These are phyloP conservation scores for Oryza meyeriana DNA, from an alignment of 176 grass and related monocot species.

Conservation along the genomic window DNA sequence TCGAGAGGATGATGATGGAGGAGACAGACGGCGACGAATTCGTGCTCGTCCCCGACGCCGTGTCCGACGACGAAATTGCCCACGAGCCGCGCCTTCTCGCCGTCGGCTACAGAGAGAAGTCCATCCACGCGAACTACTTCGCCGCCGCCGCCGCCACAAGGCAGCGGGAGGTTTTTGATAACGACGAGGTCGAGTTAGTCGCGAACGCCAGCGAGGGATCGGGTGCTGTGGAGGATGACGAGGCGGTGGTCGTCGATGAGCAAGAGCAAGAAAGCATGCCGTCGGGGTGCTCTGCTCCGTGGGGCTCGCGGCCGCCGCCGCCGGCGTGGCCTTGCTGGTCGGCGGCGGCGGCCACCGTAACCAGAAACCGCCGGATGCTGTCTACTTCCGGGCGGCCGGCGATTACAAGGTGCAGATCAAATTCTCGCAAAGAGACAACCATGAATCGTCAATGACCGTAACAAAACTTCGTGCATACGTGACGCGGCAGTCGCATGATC, in stretches of 20 bases:
- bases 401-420: background rate
- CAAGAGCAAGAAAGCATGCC: background rate
- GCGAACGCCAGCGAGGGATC: background rate
- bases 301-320: background rate
- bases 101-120: background rate
- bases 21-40: background rate
- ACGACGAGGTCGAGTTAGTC: background rate
- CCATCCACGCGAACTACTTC: constrained; percentile 17
- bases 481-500: too few relatives aligned
- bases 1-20: background rate
- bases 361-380: background rate
- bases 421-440: background rate
- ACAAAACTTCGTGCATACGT: background rate
- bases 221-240: background rate
- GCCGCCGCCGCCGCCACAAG: background rate
- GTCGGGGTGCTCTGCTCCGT: background rate
- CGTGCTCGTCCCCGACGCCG: background rate
- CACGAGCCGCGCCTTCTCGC: background rate
- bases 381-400: background rate
- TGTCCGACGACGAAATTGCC: background rate
- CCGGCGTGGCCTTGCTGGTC: background rate
- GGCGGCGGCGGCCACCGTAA: too few relatives aligned
- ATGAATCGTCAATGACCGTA: background rate
- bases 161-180: background rate
- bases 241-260: background rate